These are phyloP conservation scores for Wickerhamiella brachini DNA, from an alignment of 805 yeast species.

Conservation along the genomic window DNA sequence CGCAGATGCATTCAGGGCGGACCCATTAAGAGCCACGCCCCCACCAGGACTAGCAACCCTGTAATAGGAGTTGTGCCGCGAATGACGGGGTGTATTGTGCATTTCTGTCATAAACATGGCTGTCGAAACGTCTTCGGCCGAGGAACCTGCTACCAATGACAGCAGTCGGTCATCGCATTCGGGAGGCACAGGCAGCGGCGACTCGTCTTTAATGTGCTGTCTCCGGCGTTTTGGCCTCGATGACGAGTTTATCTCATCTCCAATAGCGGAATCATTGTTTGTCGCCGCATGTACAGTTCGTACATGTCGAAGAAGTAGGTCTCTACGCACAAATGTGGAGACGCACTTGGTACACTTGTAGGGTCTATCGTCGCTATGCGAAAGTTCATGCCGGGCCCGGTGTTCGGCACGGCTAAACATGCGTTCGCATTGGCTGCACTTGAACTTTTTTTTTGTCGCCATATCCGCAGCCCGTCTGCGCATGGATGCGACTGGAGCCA, in stretches of 20 bases:
- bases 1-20: too few species aligned
- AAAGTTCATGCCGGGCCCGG: conserved; percentile 61
- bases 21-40: too few species aligned
- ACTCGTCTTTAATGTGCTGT: not conserved
- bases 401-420: conserved; percentile 73
- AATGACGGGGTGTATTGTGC: conserved; percentile 1
- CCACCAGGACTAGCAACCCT: not conserved
- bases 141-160: not conserved
- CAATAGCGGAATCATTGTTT: not conserved
- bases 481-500: not conserved
- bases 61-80: not conserved
- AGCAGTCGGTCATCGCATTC: not conserved
- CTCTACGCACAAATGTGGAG: conserved; percentile 64
- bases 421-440: conserved; percentile 68
- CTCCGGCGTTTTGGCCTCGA: not conserved
- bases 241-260: not conserved
- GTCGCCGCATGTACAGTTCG: conserved; percentile 47
- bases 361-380: conserved; percentile 71
- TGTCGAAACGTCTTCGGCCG: conserved; percentile 7
- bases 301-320: conserved; percentile 60
- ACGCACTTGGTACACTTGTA: conserved; percentile 59
- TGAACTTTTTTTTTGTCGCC: conserved; percentile 45
- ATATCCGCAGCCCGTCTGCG: not conserved
- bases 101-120: conserved; percentile 9
- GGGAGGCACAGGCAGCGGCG: not conserved